Evolutionary conservation across 352 stramenopile genomes (phyloP).

Genomic region (Globisporangium middletonii): DNA sequence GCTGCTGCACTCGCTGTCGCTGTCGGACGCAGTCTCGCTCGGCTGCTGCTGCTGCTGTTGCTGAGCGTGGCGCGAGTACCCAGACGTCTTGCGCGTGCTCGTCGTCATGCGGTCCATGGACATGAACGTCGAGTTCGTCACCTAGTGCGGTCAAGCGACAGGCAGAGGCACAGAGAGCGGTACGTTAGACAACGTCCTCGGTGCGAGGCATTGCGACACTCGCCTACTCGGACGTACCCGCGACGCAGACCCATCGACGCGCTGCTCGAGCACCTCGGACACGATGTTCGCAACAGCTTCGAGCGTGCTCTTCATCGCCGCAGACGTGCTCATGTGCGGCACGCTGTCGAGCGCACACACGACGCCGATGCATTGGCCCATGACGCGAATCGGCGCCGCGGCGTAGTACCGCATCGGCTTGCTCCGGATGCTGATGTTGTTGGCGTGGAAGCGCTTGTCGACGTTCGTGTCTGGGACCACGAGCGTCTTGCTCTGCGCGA

Average conservation of each 20-base stretch:
- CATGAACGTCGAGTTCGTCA: constrained; percentile 9
- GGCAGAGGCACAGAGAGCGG: not conserved
- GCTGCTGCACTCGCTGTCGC: constrained; percentile 15
- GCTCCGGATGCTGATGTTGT: constrained; percentile 30
- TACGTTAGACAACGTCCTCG: not conserved
- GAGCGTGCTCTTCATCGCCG: constrained; percentile 61
- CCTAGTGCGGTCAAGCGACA: not conserved
- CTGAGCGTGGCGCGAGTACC: not conserved
- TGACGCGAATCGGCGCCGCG: constrained; percentile 47
- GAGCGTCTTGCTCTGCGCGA: constrained; percentile 42
- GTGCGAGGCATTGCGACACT: no score
- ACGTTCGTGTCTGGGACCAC: constrained; percentile 56
- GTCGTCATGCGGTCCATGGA: constrained; percentile 8
- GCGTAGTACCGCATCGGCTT: constrained; percentile 61
- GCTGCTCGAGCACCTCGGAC: constrained; percentile 77
- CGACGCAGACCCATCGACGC: constrained; percentile 21
- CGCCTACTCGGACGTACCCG: constrained; percentile 6
- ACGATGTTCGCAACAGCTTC: constrained; percentile 75
- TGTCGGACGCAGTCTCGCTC: constrained; percentile 12
- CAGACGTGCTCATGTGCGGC: constrained; percentile 38
- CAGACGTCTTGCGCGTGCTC: not conserved
- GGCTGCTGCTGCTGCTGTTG: constrained; percentile 1
- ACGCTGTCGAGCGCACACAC: constrained; percentile 57
- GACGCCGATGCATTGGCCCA: constrained; percentile 55
- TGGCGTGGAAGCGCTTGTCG: constrained; percentile 68